Percentiles rank a stretch among this genome's conserved stretches.
phyloP scores from a whole-genome alignment of 2,329 filamentous ascomycete genomes.

The Penicillium sp. region DNA sequence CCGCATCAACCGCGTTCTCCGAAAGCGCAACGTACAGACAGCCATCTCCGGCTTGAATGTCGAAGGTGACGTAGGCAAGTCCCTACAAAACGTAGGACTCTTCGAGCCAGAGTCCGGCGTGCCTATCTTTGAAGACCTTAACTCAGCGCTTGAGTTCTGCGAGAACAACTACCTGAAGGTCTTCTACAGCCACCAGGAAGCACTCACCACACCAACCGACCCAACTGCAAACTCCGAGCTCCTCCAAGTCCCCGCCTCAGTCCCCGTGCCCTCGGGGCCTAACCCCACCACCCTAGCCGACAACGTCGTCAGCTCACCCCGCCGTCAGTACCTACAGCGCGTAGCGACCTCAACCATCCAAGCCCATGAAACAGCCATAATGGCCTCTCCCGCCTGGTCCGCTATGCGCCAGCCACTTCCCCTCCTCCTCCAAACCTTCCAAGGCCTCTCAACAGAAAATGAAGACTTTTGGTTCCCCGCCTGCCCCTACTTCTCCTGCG shows the following conservation, averaged over 20 bases:
- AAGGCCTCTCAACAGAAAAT: slow-evolving; percentile 77
- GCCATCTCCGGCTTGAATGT: slow-evolving; percentile 80
- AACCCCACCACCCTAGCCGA: slow-evolving; percentile 45
- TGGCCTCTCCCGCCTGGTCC: slow-evolving; percentile 67
- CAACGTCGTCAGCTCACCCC: slow-evolving; percentile 68
- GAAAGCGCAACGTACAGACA: slow-evolving; percentile 73
- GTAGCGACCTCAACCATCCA: slow-evolving; percentile 74
- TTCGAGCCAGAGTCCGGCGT: slow-evolving; percentile 72
- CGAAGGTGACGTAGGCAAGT: slow-evolving; percentile 71
- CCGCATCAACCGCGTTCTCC: slow-evolving; percentile 80
- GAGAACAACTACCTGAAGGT: slow-evolving; percentile 90
- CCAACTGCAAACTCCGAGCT: slow-evolving; percentile 4
- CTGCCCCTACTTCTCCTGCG: slow-evolving; percentile 69
- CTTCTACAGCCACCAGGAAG: slow-evolving; percentile 68
- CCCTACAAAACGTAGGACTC: slow-evolving; percentile 79
- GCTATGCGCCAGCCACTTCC: slow-evolving; percentile 86
- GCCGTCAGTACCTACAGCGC: slow-evolving; percentile 71
- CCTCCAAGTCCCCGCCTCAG: slow-evolving; percentile 29
- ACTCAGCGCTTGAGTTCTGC: slow-evolving; percentile 88
- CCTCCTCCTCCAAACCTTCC: slow-evolving; percentile 92
- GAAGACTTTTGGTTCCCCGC: slow-evolving; percentile 94
- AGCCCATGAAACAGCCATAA: slow-evolving; percentile 49
- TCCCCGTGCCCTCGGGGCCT: slow-evolving; percentile 12
- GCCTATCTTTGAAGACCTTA: slow-evolving; percentile 80
- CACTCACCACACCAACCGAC: slow-evolving; percentile 22